Evolutionary conservation across 1,284 basidiomycete species (phyloP).

Genomic region (Ustilago bromivora): DNA sequence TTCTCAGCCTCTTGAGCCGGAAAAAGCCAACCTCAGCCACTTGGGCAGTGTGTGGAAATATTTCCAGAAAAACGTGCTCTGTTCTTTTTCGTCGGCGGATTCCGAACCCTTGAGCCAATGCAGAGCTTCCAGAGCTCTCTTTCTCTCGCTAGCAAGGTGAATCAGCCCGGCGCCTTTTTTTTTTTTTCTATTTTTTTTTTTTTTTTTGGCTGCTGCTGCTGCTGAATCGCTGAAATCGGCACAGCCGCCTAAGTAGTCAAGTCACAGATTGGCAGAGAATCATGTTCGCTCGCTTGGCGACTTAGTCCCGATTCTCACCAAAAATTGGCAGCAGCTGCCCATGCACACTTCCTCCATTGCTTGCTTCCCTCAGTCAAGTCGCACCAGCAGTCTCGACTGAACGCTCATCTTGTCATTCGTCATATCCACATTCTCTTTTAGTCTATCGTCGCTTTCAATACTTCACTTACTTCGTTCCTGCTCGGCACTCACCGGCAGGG

Average conservation of each 20-base stretch:
- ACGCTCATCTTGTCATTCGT: slow-evolving; percentile 24
- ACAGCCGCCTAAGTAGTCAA: background rate
- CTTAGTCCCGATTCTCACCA: slow-evolving; percentile 2
- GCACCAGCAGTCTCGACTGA: slow-evolving; percentile 26
- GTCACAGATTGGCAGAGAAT: background rate
- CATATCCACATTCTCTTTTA: slow-evolving; percentile 31
- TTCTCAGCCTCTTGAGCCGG: background rate
- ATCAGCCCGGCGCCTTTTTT: slow-evolving; percentile 1
- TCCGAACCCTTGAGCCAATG: slow-evolving; percentile 6
- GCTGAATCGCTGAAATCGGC: no score
- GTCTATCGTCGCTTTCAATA: background rate
- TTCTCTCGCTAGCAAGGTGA: background rate
- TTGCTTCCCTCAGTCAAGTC: slow-evolving; percentile 15
- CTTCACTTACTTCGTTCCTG: background rate
- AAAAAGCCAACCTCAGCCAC: background rate
- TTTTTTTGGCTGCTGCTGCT: background rate
- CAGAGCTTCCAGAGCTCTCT: background rate
- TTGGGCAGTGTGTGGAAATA: background rate
- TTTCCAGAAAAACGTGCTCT: background rate
- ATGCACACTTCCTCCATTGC: background rate
- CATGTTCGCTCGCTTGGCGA: background rate
- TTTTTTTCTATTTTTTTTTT: no score
- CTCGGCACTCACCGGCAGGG: slow-evolving; percentile 8
- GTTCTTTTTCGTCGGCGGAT: background rate
- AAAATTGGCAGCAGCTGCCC: background rate